Conservation (phyloP, 1,139 yeast genomes). For the Geotrichum restrictum region DNA sequence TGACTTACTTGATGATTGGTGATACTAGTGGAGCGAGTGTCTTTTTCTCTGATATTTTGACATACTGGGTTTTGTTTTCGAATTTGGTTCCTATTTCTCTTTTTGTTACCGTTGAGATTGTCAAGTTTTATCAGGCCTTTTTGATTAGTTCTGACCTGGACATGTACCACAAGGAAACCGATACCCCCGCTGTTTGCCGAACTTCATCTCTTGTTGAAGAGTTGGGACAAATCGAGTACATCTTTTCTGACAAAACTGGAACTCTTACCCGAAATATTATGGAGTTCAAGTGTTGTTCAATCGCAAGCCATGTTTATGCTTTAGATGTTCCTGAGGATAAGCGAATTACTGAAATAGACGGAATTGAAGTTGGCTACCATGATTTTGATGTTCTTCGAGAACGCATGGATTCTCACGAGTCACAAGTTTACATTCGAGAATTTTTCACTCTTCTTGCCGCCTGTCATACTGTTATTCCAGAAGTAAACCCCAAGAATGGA, state of each 20-base stretch:
- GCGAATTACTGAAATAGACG: conserved; percentile 65
- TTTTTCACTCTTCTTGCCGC: conserved; percentile 82
- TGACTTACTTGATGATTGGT: conserved; percentile 64
- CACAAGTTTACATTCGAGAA: conserved; percentile 68
- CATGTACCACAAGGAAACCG: conserved; percentile 80
- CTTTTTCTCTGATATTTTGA: conserved; percentile 81
- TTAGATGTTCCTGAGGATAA: conserved; percentile 90
- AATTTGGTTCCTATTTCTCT: conserved; percentile 85
- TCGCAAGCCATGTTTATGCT: conserved; percentile 88
- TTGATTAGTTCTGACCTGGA: conserved; percentile 93
- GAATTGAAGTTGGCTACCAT: conserved; percentile 76
- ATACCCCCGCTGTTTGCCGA: conserved; percentile 91
- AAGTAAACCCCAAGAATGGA: conserved; percentile 49
- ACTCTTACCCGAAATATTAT: conserved; percentile 90
- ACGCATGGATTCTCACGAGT: conserved; percentile 46
- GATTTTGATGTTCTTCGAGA: conserved; percentile 61
- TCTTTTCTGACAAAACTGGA: conserved; percentile 95
- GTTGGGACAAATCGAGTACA: conserved; percentile 90
- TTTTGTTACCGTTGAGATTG: conserved; percentile 92
- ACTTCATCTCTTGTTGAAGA: conserved; percentile 96
- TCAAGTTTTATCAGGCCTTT: conserved; percentile 91
- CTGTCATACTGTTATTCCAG: conserved; percentile 98
- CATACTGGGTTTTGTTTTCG: conserved; percentile 94
- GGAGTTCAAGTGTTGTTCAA: conserved; percentile 94
- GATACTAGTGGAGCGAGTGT: conserved; percentile 65